Evolutionary conservation across 176 grass and related monocot genomes (phyloP).

Genomic region (Poa pratensis): DNA sequence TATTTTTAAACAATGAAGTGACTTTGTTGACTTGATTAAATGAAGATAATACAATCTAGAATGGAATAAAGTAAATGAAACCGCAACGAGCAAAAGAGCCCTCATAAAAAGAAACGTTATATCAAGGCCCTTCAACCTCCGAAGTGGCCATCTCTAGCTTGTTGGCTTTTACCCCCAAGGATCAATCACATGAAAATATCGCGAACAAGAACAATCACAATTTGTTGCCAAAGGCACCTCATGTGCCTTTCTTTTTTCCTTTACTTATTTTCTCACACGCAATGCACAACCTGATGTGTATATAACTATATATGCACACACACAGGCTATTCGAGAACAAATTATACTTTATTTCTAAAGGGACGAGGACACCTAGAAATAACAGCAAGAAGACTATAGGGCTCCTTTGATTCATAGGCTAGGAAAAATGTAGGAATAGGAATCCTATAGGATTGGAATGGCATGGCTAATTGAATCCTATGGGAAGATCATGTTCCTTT

Average conservation of each 20-base stretch:
- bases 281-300: background rate
- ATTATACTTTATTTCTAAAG: background rate
- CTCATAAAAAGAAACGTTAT: background rate
- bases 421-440: too few species aligned
- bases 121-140: background rate
- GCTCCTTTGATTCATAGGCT: too few species aligned
- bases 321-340: background rate
- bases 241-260: background rate
- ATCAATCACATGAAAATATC: background rate
- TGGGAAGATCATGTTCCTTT: too few species aligned
- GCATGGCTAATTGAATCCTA: too few species aligned
- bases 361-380: background rate
- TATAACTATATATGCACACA: background rate
- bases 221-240: background rate
- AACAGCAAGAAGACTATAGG: background rate
- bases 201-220: background rate
- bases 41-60: background rate
- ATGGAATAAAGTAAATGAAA: background rate
- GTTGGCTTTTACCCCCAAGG: background rate
- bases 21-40: constrained; percentile 2
- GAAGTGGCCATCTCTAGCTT: background rate
- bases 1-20: background rate
- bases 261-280: background rate
- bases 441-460: too few species aligned
- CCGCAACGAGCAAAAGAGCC: background rate